Evolutionary conservation across 352 stramenopile species (phyloP), one percentile per base, ranked within the genome.

Genomic region (Thalassiosira sp.): DNA sequence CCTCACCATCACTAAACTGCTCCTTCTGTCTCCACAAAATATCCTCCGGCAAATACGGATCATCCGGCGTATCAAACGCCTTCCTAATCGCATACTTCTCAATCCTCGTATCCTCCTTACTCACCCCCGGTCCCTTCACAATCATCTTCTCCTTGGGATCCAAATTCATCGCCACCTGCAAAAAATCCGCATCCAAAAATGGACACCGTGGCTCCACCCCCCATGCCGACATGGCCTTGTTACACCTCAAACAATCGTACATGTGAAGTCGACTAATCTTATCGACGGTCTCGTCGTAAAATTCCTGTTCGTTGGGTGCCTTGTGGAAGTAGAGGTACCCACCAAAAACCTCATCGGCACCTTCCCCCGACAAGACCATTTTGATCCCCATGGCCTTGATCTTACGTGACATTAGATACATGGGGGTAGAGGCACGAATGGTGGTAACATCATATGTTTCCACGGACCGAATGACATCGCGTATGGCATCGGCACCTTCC

Each of bases 271-370:
- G 86, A 63, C 81, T 93, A n/a, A 99, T 86, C 87, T 99, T 99
- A 77, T 98, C 95, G 25, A 98, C 93, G 0, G 91, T 95, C 82
- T 97, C 93, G 46, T 95, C 95, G 86, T 98, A 97, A 86, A 99
- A 94, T 80, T 95, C 93, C 58, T 93, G 83, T 31, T 63, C 79
- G 82, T 97, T 98, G 28, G 97, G 97, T 16, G 96, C 96, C 91
- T 99, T 99, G 90, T 99, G 96, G 92, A 99, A 99, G 92, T 99
- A 99, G 37, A 99, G 86, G 87, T 99, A 99, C 20, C 97, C 97
- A 25, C 95, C 97, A 74, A 99, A 98, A 3, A 98, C 93, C 77
- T 99, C 97, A 79, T 99, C 97, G 5, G 96, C 96, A 31, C 97
- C 97, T 86, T 99, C 97, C 16, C 97, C 97, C 16, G 90, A 97